phyloP scores from a whole-genome alignment of 805 yeast genomes.

The Wickerhamomyces alni region DNA sequence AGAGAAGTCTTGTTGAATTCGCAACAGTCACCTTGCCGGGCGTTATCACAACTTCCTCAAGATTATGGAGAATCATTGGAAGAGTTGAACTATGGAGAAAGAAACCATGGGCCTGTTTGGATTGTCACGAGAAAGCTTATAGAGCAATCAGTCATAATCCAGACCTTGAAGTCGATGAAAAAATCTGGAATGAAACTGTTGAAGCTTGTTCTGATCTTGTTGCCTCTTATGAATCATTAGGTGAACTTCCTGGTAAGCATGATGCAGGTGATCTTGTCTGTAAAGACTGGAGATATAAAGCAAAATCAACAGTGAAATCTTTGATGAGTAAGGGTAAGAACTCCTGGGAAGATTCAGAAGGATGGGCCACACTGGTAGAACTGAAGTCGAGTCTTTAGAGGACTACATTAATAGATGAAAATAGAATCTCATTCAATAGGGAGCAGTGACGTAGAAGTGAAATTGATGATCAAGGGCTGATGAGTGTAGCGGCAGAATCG shows the following conservation, averaged over 20 bases:
- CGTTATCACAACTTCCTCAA: constrained; percentile 51
- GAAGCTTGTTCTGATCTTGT: constrained; percentile 73
- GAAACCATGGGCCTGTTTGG: constrained; percentile 84
- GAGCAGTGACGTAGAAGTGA: too few relatives aligned
- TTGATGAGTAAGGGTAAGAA: constrained; percentile 73
- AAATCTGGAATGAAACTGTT: constrained; percentile 71
- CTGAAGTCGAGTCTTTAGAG: constrained; percentile 17
- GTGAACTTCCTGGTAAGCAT: constrained; percentile 75
- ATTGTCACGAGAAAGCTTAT: constrained; percentile 80
- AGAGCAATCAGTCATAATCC: constrained; percentile 65
- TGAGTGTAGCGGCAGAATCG: too few relatives aligned
- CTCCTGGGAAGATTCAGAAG: constrained; percentile 75
- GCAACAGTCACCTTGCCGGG: constrained; percentile 64
- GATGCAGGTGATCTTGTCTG: constrained; percentile 84
- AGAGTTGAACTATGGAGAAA: constrained; percentile 82
- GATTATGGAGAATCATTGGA: constrained; percentile 81
- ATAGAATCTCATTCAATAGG: too few relatives aligned
- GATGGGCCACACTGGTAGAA: constrained; percentile 61
- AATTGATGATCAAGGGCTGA: too few relatives aligned
- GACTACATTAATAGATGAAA: too few relatives aligned
- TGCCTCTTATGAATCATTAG: constrained; percentile 81
- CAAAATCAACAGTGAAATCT: constrained; percentile 64
- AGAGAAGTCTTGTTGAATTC: constrained; percentile 62
- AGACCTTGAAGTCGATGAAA: constrained; percentile 53
- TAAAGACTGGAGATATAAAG: constrained; percentile 86